A percentile compares a stretch with the other conserved stretches of the same genome.
phyloP scores from a whole-genome alignment of 192 early-diverging fungal species.

The Allomyces macrogynus region DNA sequence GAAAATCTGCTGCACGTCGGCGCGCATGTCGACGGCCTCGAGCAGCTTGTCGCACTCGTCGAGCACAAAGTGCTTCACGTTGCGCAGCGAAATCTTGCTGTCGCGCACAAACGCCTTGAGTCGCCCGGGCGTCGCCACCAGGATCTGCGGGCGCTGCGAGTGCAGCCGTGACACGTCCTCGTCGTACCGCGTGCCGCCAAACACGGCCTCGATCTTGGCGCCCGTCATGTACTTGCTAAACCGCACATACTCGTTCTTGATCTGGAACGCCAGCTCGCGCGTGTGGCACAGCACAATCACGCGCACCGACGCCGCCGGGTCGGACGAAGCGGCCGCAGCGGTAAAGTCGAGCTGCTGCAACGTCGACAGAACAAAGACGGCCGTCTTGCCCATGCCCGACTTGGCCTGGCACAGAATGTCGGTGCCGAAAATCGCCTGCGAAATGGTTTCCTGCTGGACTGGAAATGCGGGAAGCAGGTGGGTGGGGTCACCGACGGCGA shows the following conservation, averaged over 20 bases:
- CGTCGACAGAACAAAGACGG: slow-evolving; percentile 88
- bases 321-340: slow-evolving; percentile 46
- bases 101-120: slow-evolving; percentile 67
- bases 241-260: slow-evolving; percentile 87
- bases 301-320: neutral
- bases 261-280: slow-evolving; percentile 94
- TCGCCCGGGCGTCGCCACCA: slow-evolving; percentile 95
- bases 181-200: slow-evolving; percentile 73
- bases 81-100: slow-evolving; percentile 55
- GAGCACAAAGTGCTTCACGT: slow-evolving; percentile 91
- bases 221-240: slow-evolving; percentile 92
- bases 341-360: slow-evolving; percentile 78
- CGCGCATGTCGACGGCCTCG: slow-evolving; percentile 87
- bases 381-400: slow-evolving; percentile 97
- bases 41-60: slow-evolving; percentile 99
- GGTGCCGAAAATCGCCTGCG: slow-evolving; percentile 87
- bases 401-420: slow-evolving; percentile 98
- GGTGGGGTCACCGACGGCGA: neutral
- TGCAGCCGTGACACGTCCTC: slow-evolving; percentile 56
- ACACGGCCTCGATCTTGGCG: slow-evolving; percentile 81
- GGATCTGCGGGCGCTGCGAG: slow-evolving; percentile 81
- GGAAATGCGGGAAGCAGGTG: slow-evolving; percentile 1
- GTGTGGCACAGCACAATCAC: slow-evolving; percentile 95
- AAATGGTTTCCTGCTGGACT: slow-evolving; percentile 98
- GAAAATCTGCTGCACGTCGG: slow-evolving; percentile 94